Evolutionary conservation across 1,284 basidiomycete species (phyloP), one percentile per base, ranked within the genome.

Genomic region (Agaricales sp.): DNA sequence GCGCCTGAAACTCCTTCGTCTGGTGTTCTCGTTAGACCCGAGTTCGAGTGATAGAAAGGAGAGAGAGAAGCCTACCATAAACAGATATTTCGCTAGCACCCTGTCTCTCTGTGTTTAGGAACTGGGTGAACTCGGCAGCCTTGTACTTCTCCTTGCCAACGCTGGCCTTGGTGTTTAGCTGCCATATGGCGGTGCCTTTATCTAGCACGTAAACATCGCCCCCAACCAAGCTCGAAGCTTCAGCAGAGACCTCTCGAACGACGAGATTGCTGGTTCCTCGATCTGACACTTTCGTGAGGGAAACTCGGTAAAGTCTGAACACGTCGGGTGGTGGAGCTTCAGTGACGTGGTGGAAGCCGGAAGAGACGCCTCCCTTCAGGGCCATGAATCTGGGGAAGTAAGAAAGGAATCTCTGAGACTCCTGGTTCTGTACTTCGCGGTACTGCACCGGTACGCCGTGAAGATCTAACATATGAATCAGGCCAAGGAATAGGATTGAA

Each of bases 161-260:
- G 46, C 76, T 76, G 2, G 62, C 61, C 52, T 68, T 70, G 16
- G 75, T 74, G 55, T 81, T 80, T 53, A 75, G 70, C 55, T 81
- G 75, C 65, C 69, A 70, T 23, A 80, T 58, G 21, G 69, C 57
- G 2, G 57, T 52, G 39, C 77, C 77, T 58, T 75, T 75, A 58
- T 82, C 80, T 12, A 80, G 64, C 18, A 81, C 68, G 56, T 78
- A 80, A 1, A 77, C 75, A 43, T 77, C 75, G 8, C 77, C 78
- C 50, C 69, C 67, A 3, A 71, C 60, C 46, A 80, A 61, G 58
- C 71, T 77, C 22, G 66, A 47, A 3, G 67, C 68, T n/a, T 65
- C 65, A 0, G 68, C 58, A 1, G 64, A 55, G 4, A 80, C 73
- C 59, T 80, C 70, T 45, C 74, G 69, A 6, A 79, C 68, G 39